These are phyloP conservation scores for Penicillium concentricum DNA, from an alignment of 2,329 filamentous ascomycete genomes.

Conservation along the genomic window DNA sequence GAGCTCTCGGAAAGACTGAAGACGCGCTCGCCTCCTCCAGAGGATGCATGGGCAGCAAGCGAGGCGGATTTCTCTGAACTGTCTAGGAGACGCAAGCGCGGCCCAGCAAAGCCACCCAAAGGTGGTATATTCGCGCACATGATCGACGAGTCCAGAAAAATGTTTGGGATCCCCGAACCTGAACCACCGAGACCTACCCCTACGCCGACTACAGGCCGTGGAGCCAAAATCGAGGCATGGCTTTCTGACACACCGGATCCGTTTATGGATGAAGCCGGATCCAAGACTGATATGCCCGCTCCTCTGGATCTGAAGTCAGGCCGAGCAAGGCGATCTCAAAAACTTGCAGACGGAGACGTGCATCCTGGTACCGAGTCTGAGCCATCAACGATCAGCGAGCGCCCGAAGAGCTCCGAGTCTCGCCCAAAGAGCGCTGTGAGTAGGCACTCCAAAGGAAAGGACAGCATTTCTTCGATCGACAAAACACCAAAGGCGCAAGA, in stretches of 20 bases:
- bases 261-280: constrained; percentile 46
- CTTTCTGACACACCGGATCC: constrained; percentile 57
- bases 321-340: constrained; percentile 31
- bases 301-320: constrained; percentile 44
- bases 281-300: constrained; percentile 40
- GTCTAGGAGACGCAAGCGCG: constrained; percentile 36
- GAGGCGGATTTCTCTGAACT: constrained; percentile 42
- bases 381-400: constrained; percentile 25
- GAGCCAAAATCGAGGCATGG: constrained; percentile 62
- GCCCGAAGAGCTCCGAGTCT: constrained; percentile 12
- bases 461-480: constrained; percentile 13
- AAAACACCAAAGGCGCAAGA: constrained; percentile 12
- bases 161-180: constrained; percentile 44
- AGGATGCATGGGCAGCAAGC: constrained; percentile 37
- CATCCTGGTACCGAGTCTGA: constrained; percentile 19
- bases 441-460: constrained; percentile 23
- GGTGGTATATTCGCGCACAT: constrained; percentile 46
- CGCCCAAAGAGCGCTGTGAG: constrained; percentile 26
- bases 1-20: constrained; percentile 25
- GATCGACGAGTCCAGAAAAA: constrained; percentile 45
- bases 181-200: constrained; percentile 41
- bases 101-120: constrained; percentile 38
- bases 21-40: constrained; percentile 28
- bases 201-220: constrained; percentile 39
- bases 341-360: constrained; percentile 24